Conservation (phyloP, 2,329 filamentous ascomycete genomes). For the Penicillium sp. region DNA sequence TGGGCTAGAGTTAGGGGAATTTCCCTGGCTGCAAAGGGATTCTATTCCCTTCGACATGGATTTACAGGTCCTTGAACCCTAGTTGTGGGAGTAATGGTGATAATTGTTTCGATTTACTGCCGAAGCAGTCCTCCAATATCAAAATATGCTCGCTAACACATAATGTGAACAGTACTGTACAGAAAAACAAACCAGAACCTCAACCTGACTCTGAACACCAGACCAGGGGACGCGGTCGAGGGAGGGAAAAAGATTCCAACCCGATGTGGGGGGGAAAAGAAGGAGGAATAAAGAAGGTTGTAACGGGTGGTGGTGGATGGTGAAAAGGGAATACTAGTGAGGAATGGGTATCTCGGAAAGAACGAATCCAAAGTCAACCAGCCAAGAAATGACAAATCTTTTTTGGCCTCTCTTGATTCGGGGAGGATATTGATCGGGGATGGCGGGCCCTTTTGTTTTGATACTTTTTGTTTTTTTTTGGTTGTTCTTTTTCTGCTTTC, state of each 20-base stretch:
- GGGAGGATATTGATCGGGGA: background rate
- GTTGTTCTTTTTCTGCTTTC: background rate
- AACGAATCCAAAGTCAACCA: slow-evolving; percentile 11
- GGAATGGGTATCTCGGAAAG: slow-evolving; percentile 26
- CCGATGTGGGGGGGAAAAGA: background rate
- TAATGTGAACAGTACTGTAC: slow-evolving; percentile 19
- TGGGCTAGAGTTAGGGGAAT: too few species aligned
- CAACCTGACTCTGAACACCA: slow-evolving; percentile 13
- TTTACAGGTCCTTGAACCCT: too few species aligned
- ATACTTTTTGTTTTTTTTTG: background rate
- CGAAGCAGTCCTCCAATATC: slow-evolving; percentile 2
- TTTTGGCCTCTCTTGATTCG: slow-evolving; percentile 10
- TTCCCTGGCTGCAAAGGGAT: too few species aligned
- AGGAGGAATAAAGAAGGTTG: slow-evolving; percentile 5
- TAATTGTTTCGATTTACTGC: slow-evolving; percentile 2
- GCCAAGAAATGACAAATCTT: background rate
- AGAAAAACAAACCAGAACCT: slow-evolving; percentile 11
- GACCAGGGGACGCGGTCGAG: slow-evolving; percentile 1
- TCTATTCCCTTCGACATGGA: too few species aligned
- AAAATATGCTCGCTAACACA: slow-evolving; percentile 25
- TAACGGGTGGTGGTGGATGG: background rate
- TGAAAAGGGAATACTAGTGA: background rate
- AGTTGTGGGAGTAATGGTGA: too few species aligned
- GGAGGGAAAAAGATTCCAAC: background rate
- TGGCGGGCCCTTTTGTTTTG: slow-evolving; percentile 8